Conservation (phyloP, 768 basidiomycete species). For the Leccinum incarnatum region DNA sequence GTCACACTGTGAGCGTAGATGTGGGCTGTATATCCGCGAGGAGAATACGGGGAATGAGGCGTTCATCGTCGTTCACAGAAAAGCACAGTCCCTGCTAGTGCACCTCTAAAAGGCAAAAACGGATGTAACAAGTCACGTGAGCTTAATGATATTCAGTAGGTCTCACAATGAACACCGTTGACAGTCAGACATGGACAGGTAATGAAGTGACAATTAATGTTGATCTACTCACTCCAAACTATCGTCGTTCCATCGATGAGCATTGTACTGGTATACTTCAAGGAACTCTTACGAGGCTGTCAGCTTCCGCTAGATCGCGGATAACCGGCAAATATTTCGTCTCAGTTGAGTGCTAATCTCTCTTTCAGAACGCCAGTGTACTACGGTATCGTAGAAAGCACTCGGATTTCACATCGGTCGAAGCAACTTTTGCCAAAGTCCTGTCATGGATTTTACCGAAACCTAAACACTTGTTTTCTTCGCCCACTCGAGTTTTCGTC, state of each 20-base stretch:
- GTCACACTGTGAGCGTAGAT: constrained; percentile 61
- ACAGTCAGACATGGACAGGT: too few species aligned
- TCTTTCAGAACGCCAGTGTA: not conserved
- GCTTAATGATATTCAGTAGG: too few species aligned
- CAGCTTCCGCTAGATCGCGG: not conserved
- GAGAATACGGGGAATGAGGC: constrained; percentile 48
- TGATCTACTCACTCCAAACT: not conserved
- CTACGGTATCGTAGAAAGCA: not conserved
- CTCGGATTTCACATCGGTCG: not conserved
- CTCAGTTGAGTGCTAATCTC: not conserved
- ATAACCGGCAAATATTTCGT: not conserved
- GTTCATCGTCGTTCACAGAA: constrained; percentile 40
- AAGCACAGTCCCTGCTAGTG: not conserved
- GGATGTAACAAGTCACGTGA: not conserved
- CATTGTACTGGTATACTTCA: not conserved
- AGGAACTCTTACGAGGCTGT: too few species aligned
- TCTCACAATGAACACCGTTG: too few species aligned
- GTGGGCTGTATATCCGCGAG: constrained; percentile 65
- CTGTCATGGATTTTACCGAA: not conserved
- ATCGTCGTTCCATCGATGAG: not conserved
- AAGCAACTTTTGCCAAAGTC: not conserved
- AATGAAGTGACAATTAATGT: not conserved
- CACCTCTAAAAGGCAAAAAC: not conserved
- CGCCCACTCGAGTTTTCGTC: not conserved
- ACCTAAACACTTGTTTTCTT: not conserved